Percentiles rank a stretch among this genome's conserved stretches.
Conservation (phyloP, 225 moss, liverwort and hornwort genomes). For the Marchantia paleacea region DNA sequence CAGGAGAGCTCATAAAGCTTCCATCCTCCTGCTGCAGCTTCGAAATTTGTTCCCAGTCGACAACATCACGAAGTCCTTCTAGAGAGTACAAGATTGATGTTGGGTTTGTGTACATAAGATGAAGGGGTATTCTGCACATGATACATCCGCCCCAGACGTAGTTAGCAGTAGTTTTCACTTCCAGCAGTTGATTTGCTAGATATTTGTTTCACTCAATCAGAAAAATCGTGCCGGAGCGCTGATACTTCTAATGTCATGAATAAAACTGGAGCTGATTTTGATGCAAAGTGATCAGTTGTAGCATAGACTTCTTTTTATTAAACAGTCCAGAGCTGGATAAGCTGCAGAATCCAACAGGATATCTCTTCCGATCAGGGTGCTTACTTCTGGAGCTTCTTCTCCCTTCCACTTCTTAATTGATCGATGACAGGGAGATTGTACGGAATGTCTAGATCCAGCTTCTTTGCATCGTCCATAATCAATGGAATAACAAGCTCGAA, state of each 20-base stretch:
- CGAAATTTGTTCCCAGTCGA: slow-evolving; percentile 52
- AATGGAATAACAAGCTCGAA: slow-evolving; percentile 59
- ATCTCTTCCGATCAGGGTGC: background rate
- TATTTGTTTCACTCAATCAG: too few relatives aligned
- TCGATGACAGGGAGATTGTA: background rate
- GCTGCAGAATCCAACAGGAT: too few relatives aligned
- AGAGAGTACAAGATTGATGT: slow-evolving; percentile 53
- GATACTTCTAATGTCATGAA: too few relatives aligned
- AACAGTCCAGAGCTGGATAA: too few relatives aligned
- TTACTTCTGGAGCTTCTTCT: background rate
- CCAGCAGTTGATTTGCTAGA: too few relatives aligned
- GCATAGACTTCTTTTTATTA: too few relatives aligned
- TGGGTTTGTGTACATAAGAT: slow-evolving; percentile 46
- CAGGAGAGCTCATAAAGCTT: slow-evolving; percentile 43
- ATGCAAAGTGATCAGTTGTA: too few relatives aligned
- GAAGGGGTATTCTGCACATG: slow-evolving; percentile 52
- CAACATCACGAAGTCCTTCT: slow-evolving; percentile 47
- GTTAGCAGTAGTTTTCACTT: too few relatives aligned
- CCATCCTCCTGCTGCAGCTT: slow-evolving; percentile 52
- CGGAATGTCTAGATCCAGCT: slow-evolving; percentile 25
- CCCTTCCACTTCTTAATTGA: background rate
- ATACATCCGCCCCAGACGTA: too few relatives aligned
- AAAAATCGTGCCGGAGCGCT: too few relatives aligned
- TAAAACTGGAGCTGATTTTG: too few relatives aligned
- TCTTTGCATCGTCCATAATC: slow-evolving; percentile 48